Conservation (phyloP, 2,329 filamentous ascomycete species). For the Trichoderma sp. region DNA sequence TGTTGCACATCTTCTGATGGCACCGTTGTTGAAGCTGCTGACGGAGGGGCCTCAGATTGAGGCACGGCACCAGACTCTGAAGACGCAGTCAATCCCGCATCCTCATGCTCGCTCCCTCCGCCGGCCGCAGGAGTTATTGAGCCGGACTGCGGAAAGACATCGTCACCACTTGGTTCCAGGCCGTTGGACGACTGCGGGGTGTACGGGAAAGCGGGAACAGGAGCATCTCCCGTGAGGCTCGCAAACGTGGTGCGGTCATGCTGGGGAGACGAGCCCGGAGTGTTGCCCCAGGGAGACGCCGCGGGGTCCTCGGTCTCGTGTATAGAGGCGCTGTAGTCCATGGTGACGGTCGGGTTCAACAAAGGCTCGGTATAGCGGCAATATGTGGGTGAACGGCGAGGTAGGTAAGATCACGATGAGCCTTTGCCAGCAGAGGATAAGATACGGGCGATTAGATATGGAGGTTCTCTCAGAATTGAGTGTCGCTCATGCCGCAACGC, state of each 20-base stretch:
- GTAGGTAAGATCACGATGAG: background rate
- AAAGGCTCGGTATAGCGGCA: slow-evolving; percentile 22
- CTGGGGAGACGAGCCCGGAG: slow-evolving; percentile 53
- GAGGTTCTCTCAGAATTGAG: background rate
- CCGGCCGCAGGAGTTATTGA: slow-evolving; percentile 50
- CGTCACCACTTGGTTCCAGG: slow-evolving; percentile 41
- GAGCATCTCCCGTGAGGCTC: slow-evolving; percentile 42
- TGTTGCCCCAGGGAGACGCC: slow-evolving; percentile 58
- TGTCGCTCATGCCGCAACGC: slow-evolving; percentile 19
- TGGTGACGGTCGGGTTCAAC: slow-evolving; percentile 33
- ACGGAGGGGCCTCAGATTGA: slow-evolving; percentile 30
- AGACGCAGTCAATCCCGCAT: slow-evolving; percentile 29
- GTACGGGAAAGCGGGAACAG: slow-evolving; percentile 48
- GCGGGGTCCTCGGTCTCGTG: slow-evolving; percentile 55
- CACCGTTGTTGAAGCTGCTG: slow-evolving; percentile 25
- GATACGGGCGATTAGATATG: background rate
- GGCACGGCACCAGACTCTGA: slow-evolving; percentile 27
- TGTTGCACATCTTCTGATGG: slow-evolving; percentile 43
- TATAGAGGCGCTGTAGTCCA: slow-evolving; percentile 62
- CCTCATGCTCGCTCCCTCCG: slow-evolving; percentile 43
- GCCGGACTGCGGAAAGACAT: slow-evolving; percentile 48
- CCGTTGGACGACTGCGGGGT: slow-evolving; percentile 47
- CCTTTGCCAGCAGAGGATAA: background rate
- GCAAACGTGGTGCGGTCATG: slow-evolving; percentile 48
- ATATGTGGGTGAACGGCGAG: slow-evolving; percentile 24